Evolutionary conservation across 1,284 basidiomycete species (phyloP), one percentile per base, ranked within the genome.

Genomic region (Abortiporus biennis): DNA sequence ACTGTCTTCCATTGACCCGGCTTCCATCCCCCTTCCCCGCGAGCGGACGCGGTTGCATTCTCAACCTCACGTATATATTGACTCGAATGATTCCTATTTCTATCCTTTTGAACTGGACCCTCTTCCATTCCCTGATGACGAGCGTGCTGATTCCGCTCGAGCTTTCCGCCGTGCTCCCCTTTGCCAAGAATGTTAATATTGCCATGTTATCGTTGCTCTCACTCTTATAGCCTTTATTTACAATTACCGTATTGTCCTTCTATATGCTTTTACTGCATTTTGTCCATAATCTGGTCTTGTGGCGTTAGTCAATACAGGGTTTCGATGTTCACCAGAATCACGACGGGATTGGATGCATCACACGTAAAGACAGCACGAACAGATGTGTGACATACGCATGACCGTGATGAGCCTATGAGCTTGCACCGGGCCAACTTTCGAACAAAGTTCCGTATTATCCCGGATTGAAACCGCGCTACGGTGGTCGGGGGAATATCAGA

Each of bases 31-130:
- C 17, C 66, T 74, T 43, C 70, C 76, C 38, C 59, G 63, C 40
- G 74, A 76, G 55, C 69, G 69, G 55, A 69, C 71, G 42, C 61
- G 68, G 53, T 66, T 69, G 46, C 67, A 67, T 50, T 54, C 68
- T 40, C 60, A 54, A 36, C 74, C 73, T 41, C 76, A 76, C 54
- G 73, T 87, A 46, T 84, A 78, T 62, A 68, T 77, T 58, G 71
- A 74, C 52, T 66, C 68, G 56, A 69, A 78, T 59, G 67, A 74
- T 58, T 68, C 71, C 38, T 76, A 72, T 52, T 77, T 78, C 64
- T 75, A 74, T 56, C 71, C 71, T 25, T 80, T 80, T 53, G 77
- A 79, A 57, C 67, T 77, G 57, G 80, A 85, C 54, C 76, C 80
- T 29, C 72, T 83, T 43, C 80, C 82, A 36, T 84, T 82, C 54